phyloP scores from a whole-genome alignment of 495 filamentous ascomycete species.

The Letharia lupina region DNA sequence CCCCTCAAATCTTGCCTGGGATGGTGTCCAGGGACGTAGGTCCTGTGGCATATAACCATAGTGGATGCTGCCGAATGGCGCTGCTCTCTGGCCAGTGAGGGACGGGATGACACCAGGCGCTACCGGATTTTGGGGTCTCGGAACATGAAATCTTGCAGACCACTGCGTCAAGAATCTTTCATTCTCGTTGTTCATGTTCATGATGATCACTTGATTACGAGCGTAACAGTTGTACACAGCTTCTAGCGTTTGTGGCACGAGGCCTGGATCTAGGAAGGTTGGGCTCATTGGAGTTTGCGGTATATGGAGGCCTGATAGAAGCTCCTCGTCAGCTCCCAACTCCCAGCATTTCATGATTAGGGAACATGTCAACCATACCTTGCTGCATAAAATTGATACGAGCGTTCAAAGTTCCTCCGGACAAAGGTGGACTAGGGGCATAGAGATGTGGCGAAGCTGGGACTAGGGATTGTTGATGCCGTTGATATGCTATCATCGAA shows the following conservation, averaged over 20 bases:
- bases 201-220: constrained; percentile 7
- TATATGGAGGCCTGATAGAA: constrained; percentile 1
- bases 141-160: constrained; percentile 1
- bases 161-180: constrained; percentile 11
- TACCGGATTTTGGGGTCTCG: neutral
- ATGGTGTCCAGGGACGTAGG: neutral
- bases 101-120: neutral
- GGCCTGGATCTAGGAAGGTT: constrained; percentile 17
- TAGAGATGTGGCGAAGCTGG: constrained; percentile 1
- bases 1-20: neutral
- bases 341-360: too few relatives aligned
- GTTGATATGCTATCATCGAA: constrained; percentile 7
- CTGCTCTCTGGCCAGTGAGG: constrained; percentile 1
- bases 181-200: constrained; percentile 10
- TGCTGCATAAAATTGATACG: constrained; percentile 3
- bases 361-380: neutral
- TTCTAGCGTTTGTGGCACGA: constrained; percentile 13
- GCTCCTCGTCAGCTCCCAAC: neutral
- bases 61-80: neutral
- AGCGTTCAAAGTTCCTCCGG: constrained; percentile 2
- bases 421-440: constrained; percentile 1
- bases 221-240: constrained; percentile 10
- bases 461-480: constrained; percentile 5
- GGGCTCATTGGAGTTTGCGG: constrained; percentile 19
- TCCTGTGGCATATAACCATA: constrained; percentile 5